Base-by-base conservation (phyloP, 2,329 filamentous ascomycete species). In the Cladobotryum protrusum region DNA sequence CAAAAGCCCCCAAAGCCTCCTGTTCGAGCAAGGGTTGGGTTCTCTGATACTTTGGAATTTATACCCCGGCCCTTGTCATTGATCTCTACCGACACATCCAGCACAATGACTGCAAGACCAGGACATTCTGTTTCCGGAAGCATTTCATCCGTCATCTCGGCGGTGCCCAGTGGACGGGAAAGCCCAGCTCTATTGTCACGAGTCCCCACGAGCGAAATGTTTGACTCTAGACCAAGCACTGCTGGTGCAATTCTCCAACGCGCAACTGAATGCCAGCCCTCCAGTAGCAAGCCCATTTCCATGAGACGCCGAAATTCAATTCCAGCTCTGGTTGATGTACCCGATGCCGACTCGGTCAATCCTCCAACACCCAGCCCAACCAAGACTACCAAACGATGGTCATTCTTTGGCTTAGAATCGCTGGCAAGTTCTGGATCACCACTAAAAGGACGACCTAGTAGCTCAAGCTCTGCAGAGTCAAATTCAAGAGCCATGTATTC, bases 1-100 rank as follows among this genome's bases (percentile, higher is more conserved):
- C 9, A 29, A 6, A 29, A 15, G 17, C n/a, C 20, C 2, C 20
- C 43, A n/a, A 43, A 29, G 24, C 11, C 40, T 11, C 42, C 41
- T 57, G 56, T 29, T 52, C 79, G 83, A 52, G 78, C 83, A 39
- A 77, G 86, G 12, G 89, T 95, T 42, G 87, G 86, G 1, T 95
- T 95, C 62, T 89, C 87, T 1, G 89, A 95, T 55, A 87, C 82
- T 11, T 75, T 95, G 24, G 88, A 95, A 65, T 90, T 87, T 55
- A 91, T 91, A 58, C 86, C 86, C 5, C 81, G 89, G 11, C 90
- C 91, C 1, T 70, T 95, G 15, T 96, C 91, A 2, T 74, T 91
- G 17, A 83, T 95, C 13, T 95, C 89, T 1, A 91, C 84, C 17
- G 89, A 93, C 63, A 89, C 88, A 0, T 85, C 89, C 42, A 90